Percentiles rank a stretch among this genome's conserved stretches.
Conservation (phyloP, 2,329 filamentous ascomycete genomes). For the Fusarium sambucinum region DNA sequence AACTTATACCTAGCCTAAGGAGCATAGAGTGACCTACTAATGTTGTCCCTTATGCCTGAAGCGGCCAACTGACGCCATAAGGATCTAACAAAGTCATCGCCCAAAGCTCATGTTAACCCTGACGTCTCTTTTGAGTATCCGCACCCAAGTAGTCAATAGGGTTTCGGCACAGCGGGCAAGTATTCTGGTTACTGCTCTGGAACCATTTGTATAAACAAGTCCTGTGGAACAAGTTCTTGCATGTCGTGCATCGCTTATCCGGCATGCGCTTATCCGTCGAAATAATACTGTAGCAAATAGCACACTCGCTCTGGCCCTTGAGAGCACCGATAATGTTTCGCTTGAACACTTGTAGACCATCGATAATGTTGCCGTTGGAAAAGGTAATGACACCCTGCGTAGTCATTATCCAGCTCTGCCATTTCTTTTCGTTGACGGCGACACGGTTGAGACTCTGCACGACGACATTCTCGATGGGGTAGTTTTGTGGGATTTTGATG, state of each 20-base stretch:
- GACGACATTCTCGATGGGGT: constrained; percentile 82
- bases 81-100: too few species aligned
- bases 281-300: constrained; percentile 97
- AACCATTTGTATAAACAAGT: constrained; percentile 97
- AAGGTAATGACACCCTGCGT: constrained; percentile 95
- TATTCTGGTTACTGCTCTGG: constrained; percentile 89
- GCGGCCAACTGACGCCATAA: too few species aligned
- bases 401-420: constrained; percentile 89
- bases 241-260: constrained; percentile 90
- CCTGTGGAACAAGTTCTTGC: constrained; percentile 93
- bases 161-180: constrained; percentile 92
- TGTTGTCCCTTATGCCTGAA: too few species aligned
- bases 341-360: constrained; percentile 86
- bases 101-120: too few species aligned
- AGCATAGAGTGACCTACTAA: too few species aligned
- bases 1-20: too few species aligned
- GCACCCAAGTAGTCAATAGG: constrained; percentile 74
- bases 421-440: constrained; percentile 89
- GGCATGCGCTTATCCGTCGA: constrained; percentile 89
- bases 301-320: constrained; percentile 94
- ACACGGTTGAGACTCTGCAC: constrained; percentile 85
- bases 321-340: constrained; percentile 88
- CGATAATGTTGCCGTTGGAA: constrained; percentile 87
- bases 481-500: constrained; percentile 83
- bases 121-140: constrained; percentile 56